Conservation (phyloP, 192 early-diverging fungal genomes). For the Pilaira anomala region DNA sequence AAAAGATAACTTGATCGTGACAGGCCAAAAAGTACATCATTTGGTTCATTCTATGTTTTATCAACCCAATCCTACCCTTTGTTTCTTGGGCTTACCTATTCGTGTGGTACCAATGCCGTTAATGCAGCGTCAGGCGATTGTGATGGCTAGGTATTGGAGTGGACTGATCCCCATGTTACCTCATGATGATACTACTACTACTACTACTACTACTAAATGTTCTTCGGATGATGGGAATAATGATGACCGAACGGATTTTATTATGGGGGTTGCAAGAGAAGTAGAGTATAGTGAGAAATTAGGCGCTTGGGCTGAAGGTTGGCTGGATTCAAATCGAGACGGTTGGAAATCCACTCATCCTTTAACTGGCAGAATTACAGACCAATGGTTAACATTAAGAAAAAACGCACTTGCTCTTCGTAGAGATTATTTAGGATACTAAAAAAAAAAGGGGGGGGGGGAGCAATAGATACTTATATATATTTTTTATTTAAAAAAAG, state of each 20-base stretch:
- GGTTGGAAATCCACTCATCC: neutral
- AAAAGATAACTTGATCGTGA: conserved; percentile 22
- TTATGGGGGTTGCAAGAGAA: conserved; percentile 22
- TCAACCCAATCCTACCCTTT: conserved; percentile 48
- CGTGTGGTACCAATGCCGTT: conserved; percentile 59
- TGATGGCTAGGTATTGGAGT: conserved; percentile 40
- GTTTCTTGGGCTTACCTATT: conserved; percentile 57
- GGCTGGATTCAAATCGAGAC: conserved; percentile 1
- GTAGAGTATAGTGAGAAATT: conserved; percentile 31
- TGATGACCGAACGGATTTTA: conserved; percentile 16
- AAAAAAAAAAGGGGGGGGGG: conserved; percentile 9
- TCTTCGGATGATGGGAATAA: neutral
- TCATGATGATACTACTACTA: conserved; percentile 18
- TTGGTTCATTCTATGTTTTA: conserved; percentile 49
- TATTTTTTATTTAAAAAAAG: too few species aligned
- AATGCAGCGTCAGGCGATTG: conserved; percentile 53
- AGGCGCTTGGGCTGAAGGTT: conserved; percentile 33
- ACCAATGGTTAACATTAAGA: conserved; percentile 26
- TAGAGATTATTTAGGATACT: conserved; percentile 31
- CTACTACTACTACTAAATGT: neutral
- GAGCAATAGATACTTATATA: too few species aligned
- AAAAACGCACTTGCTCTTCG: conserved; percentile 15
- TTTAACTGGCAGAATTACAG: conserved; percentile 12
- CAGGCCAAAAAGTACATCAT: conserved; percentile 39
- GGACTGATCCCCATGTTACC: conserved; percentile 27